Evolutionary conservation across 108 stramenopile genomes (phyloP), one percentile per base, ranked within the genome.

Genomic region (Conticribra guillardii): DNA sequence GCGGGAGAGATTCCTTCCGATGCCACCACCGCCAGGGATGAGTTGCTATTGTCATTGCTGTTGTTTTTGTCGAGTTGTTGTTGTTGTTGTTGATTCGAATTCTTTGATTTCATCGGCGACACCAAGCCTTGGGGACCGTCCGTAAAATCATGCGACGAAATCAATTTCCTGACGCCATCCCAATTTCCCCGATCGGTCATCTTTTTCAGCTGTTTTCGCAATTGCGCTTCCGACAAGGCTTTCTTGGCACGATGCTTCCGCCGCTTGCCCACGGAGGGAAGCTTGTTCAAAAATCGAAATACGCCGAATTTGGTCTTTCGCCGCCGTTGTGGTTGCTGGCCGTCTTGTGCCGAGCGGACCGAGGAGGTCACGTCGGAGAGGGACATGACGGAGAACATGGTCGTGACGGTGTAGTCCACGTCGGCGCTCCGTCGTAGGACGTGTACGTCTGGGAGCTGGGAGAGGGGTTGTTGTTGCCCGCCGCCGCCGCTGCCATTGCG

Each of bases 141-240:
- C n/a, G 76, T 23, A 37, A 78, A 78, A 30, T 69, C 63, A 64
- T 69, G 48, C 9, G 48, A 33, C 1, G 54, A 17, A 27, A 78
- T 64, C 23, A 78, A 56, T 9, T 64, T 70, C 1, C 76, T 61
- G 19, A 70, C 59, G 37, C 60, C 11, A 2, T 47, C 27, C 76
- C 76, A 78, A 50, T 78, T 61, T 8, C 62, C 68, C 0, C 23
- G 21, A 5, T 69, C 68, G 46, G 61, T 60, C 27, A 26, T 30
- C 54, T 65, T 63, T 19, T 33, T 49, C 45, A 70, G 24, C 47
- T 59, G 31, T 61, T 70, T 69, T 17, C 76, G 76, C 5, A 78
- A 44, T 27, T 69, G 53, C 19, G 69, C 33, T 44, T 78, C 76
- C 9, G 64, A 45, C 4, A 67, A 17, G 29, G 54, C 47, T 49